Conservation (phyloP, 306 rosid genomes). For the Luffa acutangula region DNA sequence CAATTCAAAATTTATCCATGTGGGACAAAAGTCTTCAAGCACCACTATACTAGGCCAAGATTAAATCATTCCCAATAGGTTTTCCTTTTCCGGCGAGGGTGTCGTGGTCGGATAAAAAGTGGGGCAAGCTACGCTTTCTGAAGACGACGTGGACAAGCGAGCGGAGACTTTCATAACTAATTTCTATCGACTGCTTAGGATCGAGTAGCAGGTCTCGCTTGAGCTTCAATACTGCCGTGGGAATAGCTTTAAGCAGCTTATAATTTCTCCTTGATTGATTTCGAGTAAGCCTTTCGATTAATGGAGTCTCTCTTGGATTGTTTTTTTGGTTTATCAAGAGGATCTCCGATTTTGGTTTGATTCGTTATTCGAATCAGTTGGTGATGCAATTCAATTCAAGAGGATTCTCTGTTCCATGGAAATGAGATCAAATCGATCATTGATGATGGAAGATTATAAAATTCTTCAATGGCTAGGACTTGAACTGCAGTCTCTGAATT, state of each 20-base stretch:
- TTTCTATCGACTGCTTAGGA: slow-evolving; percentile 53
- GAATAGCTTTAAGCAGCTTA: slow-evolving; percentile 15
- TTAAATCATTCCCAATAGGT: too few species aligned
- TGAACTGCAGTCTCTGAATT: background rate
- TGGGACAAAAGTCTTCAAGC: too few species aligned
- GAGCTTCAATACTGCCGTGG: slow-evolving; percentile 42
- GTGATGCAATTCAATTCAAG: background rate
- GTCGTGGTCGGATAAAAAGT: too few species aligned
- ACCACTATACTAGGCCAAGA: too few species aligned
- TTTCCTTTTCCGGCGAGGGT: too few species aligned
- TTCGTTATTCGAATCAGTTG: background rate
- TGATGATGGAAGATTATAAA: too few species aligned
- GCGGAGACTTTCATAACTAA: slow-evolving; percentile 65
- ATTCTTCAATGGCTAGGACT: background rate
- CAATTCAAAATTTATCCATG: too few species aligned
- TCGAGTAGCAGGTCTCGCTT: slow-evolving; percentile 68
- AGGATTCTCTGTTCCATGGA: background rate
- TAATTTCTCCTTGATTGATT: background rate
- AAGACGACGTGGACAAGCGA: slow-evolving; percentile 59
- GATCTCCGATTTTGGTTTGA: background rate
- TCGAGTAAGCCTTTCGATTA: too few species aligned
- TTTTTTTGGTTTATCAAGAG: background rate
- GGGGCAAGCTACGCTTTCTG: slow-evolving; percentile 36
- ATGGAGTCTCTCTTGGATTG: background rate
- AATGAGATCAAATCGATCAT: too few species aligned